Base-by-base conservation (phyloP, 148 eudicot genomes). In the Camellia japonica region DNA sequence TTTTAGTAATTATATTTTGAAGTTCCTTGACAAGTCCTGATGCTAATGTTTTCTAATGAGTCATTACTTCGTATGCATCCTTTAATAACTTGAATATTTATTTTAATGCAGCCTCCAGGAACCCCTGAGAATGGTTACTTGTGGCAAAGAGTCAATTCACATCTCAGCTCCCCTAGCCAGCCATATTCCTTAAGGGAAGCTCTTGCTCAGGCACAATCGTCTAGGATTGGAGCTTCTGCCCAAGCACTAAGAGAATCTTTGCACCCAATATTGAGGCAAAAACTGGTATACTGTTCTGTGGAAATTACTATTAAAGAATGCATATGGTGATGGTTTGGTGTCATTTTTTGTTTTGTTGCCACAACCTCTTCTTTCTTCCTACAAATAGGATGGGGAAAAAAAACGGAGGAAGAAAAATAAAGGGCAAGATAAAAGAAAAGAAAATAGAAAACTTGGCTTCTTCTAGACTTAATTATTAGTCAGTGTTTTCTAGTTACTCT, bases 121-220 rank as follows among this genome's bases (percentile, higher is more conserved):
- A 93, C 98, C 44, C 94, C 98, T 63, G 99, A 97, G 84, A 97
- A 92, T 84, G 95, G 93, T 71, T 90, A 97, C 84, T 77, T 94
- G 86, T 91, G 97, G 98, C 98, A 94, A 89, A 91, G 93, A 85
- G 97, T 88, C 16, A 97, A 92, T 82, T 94, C 97, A 78, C 99
- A 97, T 87, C 82, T 94, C 78, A 94, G 98, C 75, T 97, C 99
- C n/a, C 99, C 99, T 52, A 94, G 96, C 84, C 99, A 97, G 81
- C 99, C 99, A 71, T 97, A 94, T 89, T 97, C 99, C 82, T 87
- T 97, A 70, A 90, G 99, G 79, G 99, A 97, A 92, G 99, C 99
- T 74, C 91, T 97, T 65, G 98, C 98, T 86, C 98, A 97, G 83
- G 99, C 97, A 55, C 99, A 97, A 79, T 97, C 99, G 42, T 92